Percentiles rank a stretch among this genome's conserved stretches.
phyloP scores from a whole-genome alignment of 208 protist genomes.

The Leishmania amazonensis region DNA sequence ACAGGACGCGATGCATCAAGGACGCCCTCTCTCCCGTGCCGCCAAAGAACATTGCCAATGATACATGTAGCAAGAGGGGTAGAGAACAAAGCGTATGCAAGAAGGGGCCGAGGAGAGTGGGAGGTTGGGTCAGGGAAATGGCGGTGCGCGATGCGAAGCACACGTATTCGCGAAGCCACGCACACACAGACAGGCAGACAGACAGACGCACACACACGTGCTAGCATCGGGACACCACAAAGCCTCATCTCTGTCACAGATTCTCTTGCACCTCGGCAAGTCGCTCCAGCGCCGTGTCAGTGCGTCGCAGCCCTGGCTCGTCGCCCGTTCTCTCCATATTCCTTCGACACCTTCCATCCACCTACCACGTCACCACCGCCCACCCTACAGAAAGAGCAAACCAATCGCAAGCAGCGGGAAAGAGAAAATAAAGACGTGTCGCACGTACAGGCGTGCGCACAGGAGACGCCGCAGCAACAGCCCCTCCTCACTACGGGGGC shows the following conservation, averaged over 20 bases:
- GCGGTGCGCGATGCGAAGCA: too few species aligned
- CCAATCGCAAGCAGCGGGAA: not conserved
- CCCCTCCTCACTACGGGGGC: constrained; percentile 55
- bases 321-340: not conserved
- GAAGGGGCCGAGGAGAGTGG: not conserved
- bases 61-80: too few species aligned
- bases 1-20: not conserved
- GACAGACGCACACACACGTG: not conserved
- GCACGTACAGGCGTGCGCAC: constrained; percentile 13
- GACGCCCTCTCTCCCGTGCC: too few species aligned
- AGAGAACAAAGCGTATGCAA: too few species aligned
- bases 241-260: too few species aligned
- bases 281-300: not conserved
- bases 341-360: not conserved
- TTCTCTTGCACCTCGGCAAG: not conserved
- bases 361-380: not conserved
- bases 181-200: not conserved
- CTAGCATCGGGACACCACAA: not conserved
- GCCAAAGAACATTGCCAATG: too few species aligned
- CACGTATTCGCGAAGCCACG: too few species aligned
- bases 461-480: constrained; percentile 26
- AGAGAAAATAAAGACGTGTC: not conserved
- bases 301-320: not conserved
- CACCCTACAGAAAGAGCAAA: constrained; percentile 18
- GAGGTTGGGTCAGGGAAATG: not conserved